Base-by-base conservation (phyloP, 352 stramenopile genomes). In the Globisporangium heterothallicum region DNA sequence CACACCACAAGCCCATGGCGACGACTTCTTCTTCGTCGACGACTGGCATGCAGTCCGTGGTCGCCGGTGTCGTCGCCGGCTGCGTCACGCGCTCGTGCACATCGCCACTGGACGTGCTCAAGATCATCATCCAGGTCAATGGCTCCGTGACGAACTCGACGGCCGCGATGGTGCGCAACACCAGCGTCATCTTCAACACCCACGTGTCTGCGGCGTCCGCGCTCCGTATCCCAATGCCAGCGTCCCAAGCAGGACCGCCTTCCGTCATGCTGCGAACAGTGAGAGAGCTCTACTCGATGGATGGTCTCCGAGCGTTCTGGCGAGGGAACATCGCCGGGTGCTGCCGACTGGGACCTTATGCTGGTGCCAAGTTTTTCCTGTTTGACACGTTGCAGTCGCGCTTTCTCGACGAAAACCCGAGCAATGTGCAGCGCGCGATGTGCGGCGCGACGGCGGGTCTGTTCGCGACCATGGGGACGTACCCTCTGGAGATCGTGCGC, bases 41-140 rank as follows among this genome's bases (percentile, higher is more conserved):
- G 29, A 71, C 48, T 44, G 77, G 81, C 30, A 40, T 78, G 29
- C 74, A 88, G 61, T 89, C 77, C 1, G 61, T 92, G 46, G 63
- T 88, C 19, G 81, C 81, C 3, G 81, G 81, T 22, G 73, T 86
- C 42, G 73, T 92, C 59, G 79, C 81, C 14, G 81, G 81, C 42
- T 90, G 78, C 61, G 77, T 92, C 52, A 90, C 81, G 40, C 78
- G 81, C 58, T 88, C 81, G 4, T 87, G 71, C 69, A 92, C 81
- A 48, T 90, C 81, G 21, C 81, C 81, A 6, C 59, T 92, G 18
- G 81, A 92, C 49, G 79, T 90, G 66, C 72, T 92, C 52, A 90
- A 90, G 69, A 90, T 92, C 63, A 61, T 90, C 18, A 86, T 92
- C 43, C 81, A 92, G 59, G 78, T 92, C 10, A 84, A 86, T 55